These are phyloP conservation scores for Hawksworthiomyces lignivorus DNA, from an alignment of 2,329 filamentous ascomycete genomes.

Conservation along the genomic window DNA sequence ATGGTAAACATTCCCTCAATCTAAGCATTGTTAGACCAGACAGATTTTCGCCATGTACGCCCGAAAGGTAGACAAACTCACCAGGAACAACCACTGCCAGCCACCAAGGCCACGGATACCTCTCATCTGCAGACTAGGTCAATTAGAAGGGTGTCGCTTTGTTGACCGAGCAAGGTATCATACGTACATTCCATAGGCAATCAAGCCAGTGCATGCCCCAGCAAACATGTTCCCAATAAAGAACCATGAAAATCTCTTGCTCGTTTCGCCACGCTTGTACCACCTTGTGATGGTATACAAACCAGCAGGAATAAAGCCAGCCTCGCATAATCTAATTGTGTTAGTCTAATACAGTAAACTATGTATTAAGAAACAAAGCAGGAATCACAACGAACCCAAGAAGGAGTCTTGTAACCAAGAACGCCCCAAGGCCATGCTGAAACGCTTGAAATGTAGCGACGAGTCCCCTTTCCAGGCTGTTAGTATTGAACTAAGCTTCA, in stretches of 20 bases:
- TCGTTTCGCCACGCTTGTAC: conserved; percentile 39
- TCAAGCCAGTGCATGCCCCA: conserved; percentile 30
- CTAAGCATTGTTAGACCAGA: too few relatives aligned
- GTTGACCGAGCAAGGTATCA: too few relatives aligned
- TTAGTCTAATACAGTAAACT: too few relatives aligned
- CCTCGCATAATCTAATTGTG: conserved; percentile 27
- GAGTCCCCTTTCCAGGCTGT: neutral
- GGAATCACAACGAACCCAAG: conserved; percentile 19
- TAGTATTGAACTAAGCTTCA: too few relatives aligned
- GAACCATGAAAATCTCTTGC: conserved; percentile 36
- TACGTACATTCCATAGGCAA: conserved; percentile 33
- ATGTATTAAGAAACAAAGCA: too few relatives aligned
- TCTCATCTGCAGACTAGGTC: conserved; percentile 22
- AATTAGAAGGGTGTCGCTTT: too few relatives aligned
- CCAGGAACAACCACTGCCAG: conserved; percentile 26
- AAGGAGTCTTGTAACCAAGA: conserved; percentile 29
- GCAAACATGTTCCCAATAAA: conserved; percentile 38
- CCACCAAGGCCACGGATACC: conserved; percentile 22
- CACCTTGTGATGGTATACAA: conserved; percentile 39
- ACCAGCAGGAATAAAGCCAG: conserved; percentile 38
- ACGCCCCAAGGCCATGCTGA: conserved; percentile 28
- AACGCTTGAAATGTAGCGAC: conserved; percentile 34
- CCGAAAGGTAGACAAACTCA: conserved; percentile 6
- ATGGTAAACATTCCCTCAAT: conserved; percentile 31
- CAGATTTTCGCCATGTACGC: too few relatives aligned